Evolutionary conservation across 2,329 filamentous ascomycete species (phyloP).

Genomic region (Simplicillium sp.): DNA sequence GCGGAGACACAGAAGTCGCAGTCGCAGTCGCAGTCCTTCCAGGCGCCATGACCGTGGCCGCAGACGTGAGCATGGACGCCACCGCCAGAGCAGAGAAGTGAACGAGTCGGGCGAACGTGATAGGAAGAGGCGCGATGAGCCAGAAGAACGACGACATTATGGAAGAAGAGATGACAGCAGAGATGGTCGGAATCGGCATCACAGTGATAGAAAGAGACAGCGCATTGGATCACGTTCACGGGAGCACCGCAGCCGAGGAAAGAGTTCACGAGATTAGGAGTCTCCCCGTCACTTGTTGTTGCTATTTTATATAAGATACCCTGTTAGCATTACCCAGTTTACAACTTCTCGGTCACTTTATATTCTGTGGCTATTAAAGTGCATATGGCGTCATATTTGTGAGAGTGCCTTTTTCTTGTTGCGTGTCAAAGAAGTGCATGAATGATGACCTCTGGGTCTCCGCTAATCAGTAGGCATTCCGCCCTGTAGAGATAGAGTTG

Average conservation of each 20-base stretch:
- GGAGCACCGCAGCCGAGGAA: background rate
- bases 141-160: slow-evolving; percentile 2
- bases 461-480: too few species aligned
- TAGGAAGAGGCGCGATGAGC: slow-evolving; percentile 7
- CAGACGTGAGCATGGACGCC: slow-evolving; percentile 12
- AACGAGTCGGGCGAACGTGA: slow-evolving; percentile 4
- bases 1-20: slow-evolving; percentile 1
- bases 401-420: too few species aligned
- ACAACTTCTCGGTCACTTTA: too few species aligned
- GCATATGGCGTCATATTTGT: too few species aligned
- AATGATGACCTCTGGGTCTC: too few species aligned
- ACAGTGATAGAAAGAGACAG: background rate
- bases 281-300: too few species aligned
- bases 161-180: slow-evolving; percentile 1
- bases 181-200: background rate
- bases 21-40: slow-evolving; percentile 20
- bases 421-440: too few species aligned
- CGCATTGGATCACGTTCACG: background rate
- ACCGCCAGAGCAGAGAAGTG: slow-evolving; percentile 1
- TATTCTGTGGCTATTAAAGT: too few species aligned
- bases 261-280: background rate
- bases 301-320: too few species aligned
- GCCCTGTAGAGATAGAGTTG: too few species aligned
- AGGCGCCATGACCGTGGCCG: slow-evolving; percentile 21
- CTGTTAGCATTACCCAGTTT: too few species aligned